These are phyloP conservation scores for Apiospora saccharicola DNA, from an alignment of 2,329 filamentous ascomycete genomes.

Conservation along the genomic window DNA sequence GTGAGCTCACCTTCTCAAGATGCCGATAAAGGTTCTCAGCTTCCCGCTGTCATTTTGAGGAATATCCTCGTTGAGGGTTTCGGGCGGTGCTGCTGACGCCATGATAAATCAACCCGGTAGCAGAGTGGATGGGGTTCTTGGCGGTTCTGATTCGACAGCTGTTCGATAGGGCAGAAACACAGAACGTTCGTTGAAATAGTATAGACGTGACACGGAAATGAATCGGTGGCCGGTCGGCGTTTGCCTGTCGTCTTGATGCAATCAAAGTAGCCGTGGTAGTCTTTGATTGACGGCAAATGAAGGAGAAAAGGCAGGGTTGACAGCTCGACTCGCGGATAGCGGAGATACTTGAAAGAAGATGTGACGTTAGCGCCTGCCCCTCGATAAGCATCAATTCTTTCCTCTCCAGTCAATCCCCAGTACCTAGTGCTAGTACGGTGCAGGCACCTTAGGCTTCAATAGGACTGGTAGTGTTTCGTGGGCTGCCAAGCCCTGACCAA, in stretches of 20 bases:
- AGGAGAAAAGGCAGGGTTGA: slow-evolving; percentile 16
- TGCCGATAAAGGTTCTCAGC: slow-evolving; percentile 85
- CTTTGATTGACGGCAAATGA: slow-evolving; percentile 8
- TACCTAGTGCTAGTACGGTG: not conserved
- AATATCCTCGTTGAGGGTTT: slow-evolving; percentile 41
- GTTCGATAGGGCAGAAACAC: not conserved
- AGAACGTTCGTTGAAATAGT: not conserved
- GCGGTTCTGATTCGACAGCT: not conserved
- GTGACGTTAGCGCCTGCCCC: slow-evolving; percentile 24
- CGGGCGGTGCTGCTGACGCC: slow-evolving; percentile 34
- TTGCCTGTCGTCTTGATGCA: not conserved
- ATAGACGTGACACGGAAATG: not conserved
- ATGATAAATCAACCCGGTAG: slow-evolving; percentile 31
- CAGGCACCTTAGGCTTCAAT: slow-evolving; percentile 5
- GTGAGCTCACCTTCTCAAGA: slow-evolving; percentile 79
- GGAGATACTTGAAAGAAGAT: slow-evolving; percentile 22
- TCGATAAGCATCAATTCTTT: slow-evolving; percentile 19
- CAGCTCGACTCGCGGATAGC: slow-evolving; percentile 22
- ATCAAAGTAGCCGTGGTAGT: not conserved
- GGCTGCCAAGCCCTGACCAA: not conserved
- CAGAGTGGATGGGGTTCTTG: not conserved
- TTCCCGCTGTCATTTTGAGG: slow-evolving; percentile 82
- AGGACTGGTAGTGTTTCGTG: not conserved
- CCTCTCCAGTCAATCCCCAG: not conserved
- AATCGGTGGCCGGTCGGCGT: not conserved